Evolutionary conservation across 108 stramenopile genomes (phyloP), one percentile per base, ranked within the genome.

Genomic region (Skeletonema potamos): DNA sequence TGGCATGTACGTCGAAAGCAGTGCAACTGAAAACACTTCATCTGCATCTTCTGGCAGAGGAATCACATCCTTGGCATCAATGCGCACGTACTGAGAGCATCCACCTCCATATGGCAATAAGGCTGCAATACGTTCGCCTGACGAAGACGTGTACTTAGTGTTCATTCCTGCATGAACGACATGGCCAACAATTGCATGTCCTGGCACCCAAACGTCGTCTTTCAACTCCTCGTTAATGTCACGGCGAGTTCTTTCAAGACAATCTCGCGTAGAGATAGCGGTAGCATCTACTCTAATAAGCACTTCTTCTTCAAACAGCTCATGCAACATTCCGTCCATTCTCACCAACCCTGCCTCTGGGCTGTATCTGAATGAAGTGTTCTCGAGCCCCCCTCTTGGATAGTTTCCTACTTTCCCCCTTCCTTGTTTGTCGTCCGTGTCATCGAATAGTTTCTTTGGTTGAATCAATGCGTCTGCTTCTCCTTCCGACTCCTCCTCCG

Each of bases 1-100:
- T 8, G 86, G 57, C 68, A 94, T 73, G 72, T 91, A 94, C 11
- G 77, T 87, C 24, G 88, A 79, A 1, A 84, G 75, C 64, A 93
- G 73, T 60, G 88, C 89, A 27, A 77, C 81, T 1, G 81, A 73
- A 39, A 51, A 37, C 8, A 65, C 70, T 15, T 77, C 60, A 27
- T 72, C 77, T 9, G 84, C 76, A 58, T 27, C 73, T 22, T 62
- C 34, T 20, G 90, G 83, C 6, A 94, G 77, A 22, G 87, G 77
- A 44, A 94, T 70, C 20, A 88, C 58, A 3, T 66, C 33, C 4
- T 70, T 67, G 44, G 68, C 76, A 2, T 66, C 61, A 22, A 86
- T 64, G 27, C 76, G 77, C 6, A 76, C 62, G 66, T 84, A 89
- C 28, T 83, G 68, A 33, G 92, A 84, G 69, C 91, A 91, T 10